These are phyloP conservation scores for Acanthamoeba polyphaga DNA, from an alignment of 208 protist genomes.

Conservation along the genomic window DNA sequence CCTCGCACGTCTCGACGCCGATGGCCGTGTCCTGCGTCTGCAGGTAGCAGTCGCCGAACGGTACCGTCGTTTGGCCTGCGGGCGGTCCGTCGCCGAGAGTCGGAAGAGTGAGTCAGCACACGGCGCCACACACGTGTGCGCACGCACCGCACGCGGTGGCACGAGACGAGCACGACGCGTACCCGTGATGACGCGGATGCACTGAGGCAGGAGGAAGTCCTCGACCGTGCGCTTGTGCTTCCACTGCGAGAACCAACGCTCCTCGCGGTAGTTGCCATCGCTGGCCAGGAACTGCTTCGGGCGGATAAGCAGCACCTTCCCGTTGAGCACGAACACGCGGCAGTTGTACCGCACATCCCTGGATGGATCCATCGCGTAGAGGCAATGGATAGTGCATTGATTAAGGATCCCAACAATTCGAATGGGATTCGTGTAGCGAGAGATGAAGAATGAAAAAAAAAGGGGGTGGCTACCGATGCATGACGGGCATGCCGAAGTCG, in stretches of 20 bases:
- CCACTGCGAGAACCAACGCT: slow-evolving; percentile 90
- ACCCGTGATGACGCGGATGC: slow-evolving; percentile 74
- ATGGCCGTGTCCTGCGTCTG: slow-evolving; percentile 81
- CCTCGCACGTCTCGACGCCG: slow-evolving; percentile 90
- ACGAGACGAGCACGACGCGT: background rate
- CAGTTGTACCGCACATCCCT: slow-evolving; percentile 91
- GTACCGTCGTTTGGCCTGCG: slow-evolving; percentile 77
- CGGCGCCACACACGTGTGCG: background rate
- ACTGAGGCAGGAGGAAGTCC: slow-evolving; percentile 78
- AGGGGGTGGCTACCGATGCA: background rate
- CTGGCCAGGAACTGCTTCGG: slow-evolving; percentile 91
- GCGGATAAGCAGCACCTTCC: slow-evolving; percentile 89
- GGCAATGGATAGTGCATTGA: too few relatives aligned
- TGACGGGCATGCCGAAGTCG: slow-evolving; percentile 91
- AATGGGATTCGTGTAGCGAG: background rate
- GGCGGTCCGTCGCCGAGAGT: background rate
- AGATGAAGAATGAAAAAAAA: background rate
- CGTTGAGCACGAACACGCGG: slow-evolving; percentile 89
- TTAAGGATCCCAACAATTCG: slow-evolving; percentile 63
- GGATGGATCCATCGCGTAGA: background rate
- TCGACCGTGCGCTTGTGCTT: slow-evolving; percentile 74
- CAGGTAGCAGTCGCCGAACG: slow-evolving; percentile 87
- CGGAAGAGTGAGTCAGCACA: background rate
- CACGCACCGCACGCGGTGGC: background rate
- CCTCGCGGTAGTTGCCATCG: slow-evolving; percentile 93